Evolutionary conservation across 768 basidiomycete species (phyloP).

Genomic region (Hypholoma fasciculare): DNA sequence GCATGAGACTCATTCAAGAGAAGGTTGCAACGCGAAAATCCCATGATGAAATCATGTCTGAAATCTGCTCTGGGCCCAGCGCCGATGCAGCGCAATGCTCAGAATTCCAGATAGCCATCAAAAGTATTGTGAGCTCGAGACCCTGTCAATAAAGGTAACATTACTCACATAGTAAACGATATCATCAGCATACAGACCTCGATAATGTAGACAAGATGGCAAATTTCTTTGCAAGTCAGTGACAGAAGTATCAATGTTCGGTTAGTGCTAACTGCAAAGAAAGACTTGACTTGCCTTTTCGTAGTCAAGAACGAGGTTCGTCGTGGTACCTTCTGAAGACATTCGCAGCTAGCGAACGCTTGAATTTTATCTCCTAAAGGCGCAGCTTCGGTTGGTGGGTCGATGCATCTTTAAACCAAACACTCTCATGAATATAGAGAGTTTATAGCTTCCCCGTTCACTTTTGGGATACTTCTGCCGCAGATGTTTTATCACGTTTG

Average conservation of each 20-base stretch:
- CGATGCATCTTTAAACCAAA: neutral
- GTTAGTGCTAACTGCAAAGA: neutral
- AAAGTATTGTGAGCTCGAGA: conserved; percentile 28
- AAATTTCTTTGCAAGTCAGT: conserved; percentile 58
- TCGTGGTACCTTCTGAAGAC: neutral
- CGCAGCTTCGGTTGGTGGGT: conserved; percentile 16
- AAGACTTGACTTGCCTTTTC: conserved; percentile 60
- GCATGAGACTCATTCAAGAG: neutral
- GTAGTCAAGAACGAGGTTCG: conserved; percentile 56
- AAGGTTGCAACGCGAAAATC: conserved; percentile 68
- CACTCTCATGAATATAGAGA: neutral
- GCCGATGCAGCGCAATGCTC: conserved; percentile 40
- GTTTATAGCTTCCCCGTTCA: conserved; percentile 64
- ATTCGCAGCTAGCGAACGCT: neutral
- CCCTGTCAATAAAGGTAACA: neutral
- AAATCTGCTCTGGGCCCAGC: conserved; percentile 45
- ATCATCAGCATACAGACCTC: conserved; percentile 44
- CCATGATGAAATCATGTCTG: conserved; percentile 47
- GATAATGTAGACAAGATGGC: conserved; percentile 58
- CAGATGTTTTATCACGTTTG: conserved; percentile 71
- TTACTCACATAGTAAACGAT: neutral
- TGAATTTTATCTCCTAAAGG: neutral
- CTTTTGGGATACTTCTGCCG: conserved; percentile 82
- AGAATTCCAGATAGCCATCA: conserved; percentile 47
- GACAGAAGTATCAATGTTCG: neutral